Conservation (phyloP, 345 rosid species). For the Adansonia digitata region DNA sequence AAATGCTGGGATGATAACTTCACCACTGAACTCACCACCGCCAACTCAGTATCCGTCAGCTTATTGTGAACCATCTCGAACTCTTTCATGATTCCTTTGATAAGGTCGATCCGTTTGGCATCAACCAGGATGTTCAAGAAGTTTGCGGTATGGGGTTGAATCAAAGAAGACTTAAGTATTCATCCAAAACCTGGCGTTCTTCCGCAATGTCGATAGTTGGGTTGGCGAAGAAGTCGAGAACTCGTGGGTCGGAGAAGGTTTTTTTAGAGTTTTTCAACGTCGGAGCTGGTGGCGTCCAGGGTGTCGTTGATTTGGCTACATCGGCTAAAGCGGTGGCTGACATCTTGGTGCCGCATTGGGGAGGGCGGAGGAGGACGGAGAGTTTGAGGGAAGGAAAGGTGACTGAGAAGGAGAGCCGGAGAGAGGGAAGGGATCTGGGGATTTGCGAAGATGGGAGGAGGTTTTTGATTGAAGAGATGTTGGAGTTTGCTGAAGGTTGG, state of each 20-base stretch:
- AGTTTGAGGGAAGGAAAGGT: constrained; percentile 26
- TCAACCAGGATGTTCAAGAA: constrained; percentile 68
- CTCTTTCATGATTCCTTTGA: constrained; percentile 68
- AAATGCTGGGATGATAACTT: constrained; percentile 58
- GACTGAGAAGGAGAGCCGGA: constrained; percentile 41
- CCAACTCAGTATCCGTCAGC: constrained; percentile 71
- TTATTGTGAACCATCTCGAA: constrained; percentile 61
- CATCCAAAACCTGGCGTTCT: constrained; percentile 55
- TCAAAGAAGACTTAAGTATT: constrained; percentile 37
- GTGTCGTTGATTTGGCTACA: constrained; percentile 55
- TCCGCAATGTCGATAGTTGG: constrained; percentile 48
- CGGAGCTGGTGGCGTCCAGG: too few species aligned
- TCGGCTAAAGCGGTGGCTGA: constrained; percentile 66
- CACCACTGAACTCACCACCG: constrained; percentile 80
- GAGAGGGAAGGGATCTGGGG: constrained; percentile 33
- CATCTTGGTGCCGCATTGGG: constrained; percentile 45
- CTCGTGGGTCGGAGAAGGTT: too few species aligned
- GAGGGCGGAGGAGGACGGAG: constrained; percentile 30
- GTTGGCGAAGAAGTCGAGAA: constrained; percentile 38
- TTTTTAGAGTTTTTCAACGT: too few species aligned
- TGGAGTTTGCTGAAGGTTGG: constrained; percentile 37
- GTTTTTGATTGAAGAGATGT: constrained; percentile 52
- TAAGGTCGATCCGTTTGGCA: constrained; percentile 46
- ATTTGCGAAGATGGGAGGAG: constrained; percentile 34
- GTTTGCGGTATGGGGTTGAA: constrained; percentile 56